These are phyloP conservation scores for Thelonectria rubi DNA, from an alignment of 2,329 filamentous ascomycete genomes.

Conservation along the genomic window DNA sequence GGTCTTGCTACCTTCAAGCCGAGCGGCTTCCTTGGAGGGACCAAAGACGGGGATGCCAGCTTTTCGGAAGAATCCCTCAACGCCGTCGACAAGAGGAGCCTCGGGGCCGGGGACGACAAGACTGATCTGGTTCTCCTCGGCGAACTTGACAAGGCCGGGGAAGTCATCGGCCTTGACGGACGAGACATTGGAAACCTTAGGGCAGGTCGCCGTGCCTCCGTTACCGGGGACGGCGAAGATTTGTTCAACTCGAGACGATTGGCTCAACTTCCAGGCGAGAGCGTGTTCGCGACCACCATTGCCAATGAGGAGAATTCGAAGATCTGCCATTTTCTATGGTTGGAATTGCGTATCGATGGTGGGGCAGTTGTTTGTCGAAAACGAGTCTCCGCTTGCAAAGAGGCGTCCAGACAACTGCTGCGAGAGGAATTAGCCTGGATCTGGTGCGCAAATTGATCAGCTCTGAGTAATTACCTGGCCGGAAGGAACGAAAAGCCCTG, in stretches of 20 bases:
- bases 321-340: conserved; percentile 45
- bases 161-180: conserved; percentile 80
- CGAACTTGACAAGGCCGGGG: conserved; percentile 76
- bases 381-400: too few relatives aligned
- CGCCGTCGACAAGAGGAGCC: conserved; percentile 90
- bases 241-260: conserved; percentile 79
- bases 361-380: conserved; percentile 17
- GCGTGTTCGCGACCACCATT: conserved; percentile 96
- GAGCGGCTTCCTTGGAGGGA: conserved; percentile 82
- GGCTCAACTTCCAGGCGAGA: conserved; percentile 90
- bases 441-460: too few relatives aligned
- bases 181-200: conserved; percentile 78
- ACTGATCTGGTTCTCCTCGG: conserved; percentile 77
- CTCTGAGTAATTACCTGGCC: too few relatives aligned
- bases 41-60: conserved; percentile 85
- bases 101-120: conserved; percentile 92
- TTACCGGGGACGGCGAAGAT: conserved; percentile 82
- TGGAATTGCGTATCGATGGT: conserved; percentile 11
- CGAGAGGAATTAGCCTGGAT: too few relatives aligned
- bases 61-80: conserved; percentile 81
- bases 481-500: too few relatives aligned
- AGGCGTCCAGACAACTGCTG: too few relatives aligned
- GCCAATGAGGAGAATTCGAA: conserved; percentile 85
- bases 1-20: conserved; percentile 95
- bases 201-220: conserved; percentile 78